Conservation (phyloP, 2,329 filamentous ascomycete species). For the Colletotrichum simmondsii region DNA sequence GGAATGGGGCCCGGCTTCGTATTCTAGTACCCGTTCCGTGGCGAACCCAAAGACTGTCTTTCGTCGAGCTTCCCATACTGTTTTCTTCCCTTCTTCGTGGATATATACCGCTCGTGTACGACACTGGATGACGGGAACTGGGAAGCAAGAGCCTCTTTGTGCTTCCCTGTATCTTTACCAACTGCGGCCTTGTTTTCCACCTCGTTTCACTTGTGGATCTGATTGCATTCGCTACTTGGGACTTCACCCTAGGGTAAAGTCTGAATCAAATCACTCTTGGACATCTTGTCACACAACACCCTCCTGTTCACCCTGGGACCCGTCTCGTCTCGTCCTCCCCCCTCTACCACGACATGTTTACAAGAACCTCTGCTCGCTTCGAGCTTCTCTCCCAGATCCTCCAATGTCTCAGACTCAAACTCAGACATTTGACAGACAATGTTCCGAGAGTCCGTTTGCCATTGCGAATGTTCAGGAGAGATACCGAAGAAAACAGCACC, state of each 20-base stretch:
- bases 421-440: slow-evolving; percentile 35
- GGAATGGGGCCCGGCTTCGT: background rate
- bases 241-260: background rate
- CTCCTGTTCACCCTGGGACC: background rate
- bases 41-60: background rate
- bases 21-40: slow-evolving; percentile 5
- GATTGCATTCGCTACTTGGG: background rate
- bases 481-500: background rate
- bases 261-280: background rate
- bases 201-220: background rate
- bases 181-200: background rate
- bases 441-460: background rate
- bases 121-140: background rate
- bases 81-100: background rate
- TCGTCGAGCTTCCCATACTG: background rate
- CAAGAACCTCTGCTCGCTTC: background rate
- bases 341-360: slow-evolving; percentile 8
- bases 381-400: slow-evolving; percentile 36
- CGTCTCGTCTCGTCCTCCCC: background rate
- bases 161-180: background rate
- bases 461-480: slow-evolving; percentile 22
- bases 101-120: slow-evolving; percentile 22
- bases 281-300: slow-evolving; percentile 1
- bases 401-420: slow-evolving; percentile 39
- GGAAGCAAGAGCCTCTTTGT: slow-evolving; percentile 11